These are phyloP conservation scores for Dispira simplex DNA, from an alignment of 192 early-diverging fungal genomes.

Conservation along the genomic window DNA sequence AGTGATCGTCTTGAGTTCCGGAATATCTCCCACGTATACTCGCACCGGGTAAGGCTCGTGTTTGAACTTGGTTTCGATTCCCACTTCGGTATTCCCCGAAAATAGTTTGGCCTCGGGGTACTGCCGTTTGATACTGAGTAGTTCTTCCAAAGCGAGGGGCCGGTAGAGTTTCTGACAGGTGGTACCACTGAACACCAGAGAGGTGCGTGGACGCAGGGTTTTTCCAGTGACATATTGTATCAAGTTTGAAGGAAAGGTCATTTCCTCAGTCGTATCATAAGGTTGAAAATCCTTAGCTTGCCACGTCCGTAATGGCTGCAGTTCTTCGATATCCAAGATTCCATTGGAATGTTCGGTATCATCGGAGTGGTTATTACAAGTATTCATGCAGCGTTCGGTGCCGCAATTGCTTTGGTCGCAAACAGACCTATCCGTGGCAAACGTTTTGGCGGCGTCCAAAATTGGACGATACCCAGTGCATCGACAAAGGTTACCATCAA, in stretches of 20 bases:
- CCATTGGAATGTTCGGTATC: conserved; percentile 10
- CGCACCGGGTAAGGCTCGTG: conserved; percentile 40
- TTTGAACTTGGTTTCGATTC: conserved; percentile 69
- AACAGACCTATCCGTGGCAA: conserved; percentile 15
- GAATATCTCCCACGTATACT: conserved; percentile 50
- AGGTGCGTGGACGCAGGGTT: conserved; percentile 12
- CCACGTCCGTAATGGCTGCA: conserved; percentile 14
- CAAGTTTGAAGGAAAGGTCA: conserved; percentile 51
- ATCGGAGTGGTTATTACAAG: not conserved
- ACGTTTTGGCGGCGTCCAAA: conserved; percentile 65
- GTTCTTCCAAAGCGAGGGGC: conserved; percentile 30
- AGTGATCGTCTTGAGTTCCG: conserved; percentile 39
- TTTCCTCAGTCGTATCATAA: conserved; percentile 44
- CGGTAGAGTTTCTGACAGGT: conserved; percentile 28
- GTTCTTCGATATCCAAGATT: conserved; percentile 2
- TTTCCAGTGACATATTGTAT: conserved; percentile 28
- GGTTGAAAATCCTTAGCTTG: conserved; percentile 27
- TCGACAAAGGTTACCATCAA: conserved; percentile 82
- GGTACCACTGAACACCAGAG: conserved; percentile 4
- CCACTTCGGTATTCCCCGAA: conserved; percentile 70
- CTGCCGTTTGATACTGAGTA: conserved; percentile 31
- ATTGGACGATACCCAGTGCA: conserved; percentile 86
- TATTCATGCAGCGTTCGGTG: not conserved
- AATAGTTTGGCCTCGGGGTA: conserved; percentile 61
- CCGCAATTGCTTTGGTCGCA: not conserved